Base-by-base conservation (phyloP, 257 asterid species). In the Cynanchum wilfordii region DNA sequence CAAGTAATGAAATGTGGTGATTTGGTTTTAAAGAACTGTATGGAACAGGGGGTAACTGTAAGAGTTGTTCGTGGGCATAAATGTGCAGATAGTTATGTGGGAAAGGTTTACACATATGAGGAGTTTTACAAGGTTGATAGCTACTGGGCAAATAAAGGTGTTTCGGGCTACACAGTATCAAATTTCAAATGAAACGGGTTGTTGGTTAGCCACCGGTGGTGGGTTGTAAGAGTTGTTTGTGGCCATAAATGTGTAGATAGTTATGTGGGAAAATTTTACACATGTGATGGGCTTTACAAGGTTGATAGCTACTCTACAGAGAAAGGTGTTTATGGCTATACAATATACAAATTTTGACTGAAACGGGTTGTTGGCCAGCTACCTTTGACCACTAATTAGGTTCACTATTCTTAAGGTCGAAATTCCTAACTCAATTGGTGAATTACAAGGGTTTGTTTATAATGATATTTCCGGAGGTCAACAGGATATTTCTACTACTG, bases 211-310 rank as follows among this genome's bases (percentile, higher is more conserved):
- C n/a, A n/a, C n/a, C n/a, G n/a, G n/a, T n/a, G n/a, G n/a, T n/a
- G n/a, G n/a, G n/a, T n/a, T n/a, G n/a, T n/a, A n/a, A n/a, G n/a
- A n/a, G n/a, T n/a, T n/a, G n/a, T n/a, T n/a, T n/a, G n/a, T n/a
- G n/a, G 98, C 62, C 98, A 92, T 75, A 81, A 84, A 76, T 88
- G 93, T 72, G 69, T 49, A 68, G 80, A 82, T 65, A 93, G 98
- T 79, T 89, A 91, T 19, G 97, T 85, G n/a, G 90, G 92, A 56
- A 93, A 88, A 79, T 96, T 93, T 71, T 93, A 90, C 55, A 89
- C 98, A 12, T 93, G 91, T 74, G 98, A 93, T 81, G 98, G 98
- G 70, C 77, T 93, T 70, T 93, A 93, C 83, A 76, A 71, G 94
- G 98, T 93, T 62, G 81, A 79, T 17, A 75, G 78, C 3, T 82